A percentile compares a stretch with the other conserved stretches of the same genome.
Conservation (phyloP, 257 asterid genomes). For the Solanum sitiens region DNA sequence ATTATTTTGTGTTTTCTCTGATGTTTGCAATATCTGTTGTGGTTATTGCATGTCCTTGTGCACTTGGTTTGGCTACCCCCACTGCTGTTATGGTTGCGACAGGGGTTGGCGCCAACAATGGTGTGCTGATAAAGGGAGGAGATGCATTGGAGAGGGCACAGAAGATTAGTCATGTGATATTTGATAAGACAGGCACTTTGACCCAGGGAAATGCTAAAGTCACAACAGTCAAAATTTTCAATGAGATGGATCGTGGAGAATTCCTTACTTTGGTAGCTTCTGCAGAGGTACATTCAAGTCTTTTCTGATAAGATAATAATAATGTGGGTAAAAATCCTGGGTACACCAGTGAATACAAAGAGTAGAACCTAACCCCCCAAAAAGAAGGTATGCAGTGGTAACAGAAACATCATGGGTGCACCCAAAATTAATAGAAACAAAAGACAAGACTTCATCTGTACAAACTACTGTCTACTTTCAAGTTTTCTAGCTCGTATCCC, state of each 20-base stretch:
- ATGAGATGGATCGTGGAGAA: slow-evolving; percentile 90
- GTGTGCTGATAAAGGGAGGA: slow-evolving; percentile 97
- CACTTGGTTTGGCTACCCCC: slow-evolving; percentile 99
- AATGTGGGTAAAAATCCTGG: neutral
- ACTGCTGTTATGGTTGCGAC: slow-evolving; percentile 99
- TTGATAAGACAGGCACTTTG: slow-evolving; percentile 95
- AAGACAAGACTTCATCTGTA: neutral
- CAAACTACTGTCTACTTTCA: neutral
- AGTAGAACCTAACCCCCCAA: neutral
- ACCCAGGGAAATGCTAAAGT: slow-evolving; percentile 98
- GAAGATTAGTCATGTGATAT: slow-evolving; percentile 69
- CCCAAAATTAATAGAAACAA: neutral
- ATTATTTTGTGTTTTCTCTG: slow-evolving; percentile 81
- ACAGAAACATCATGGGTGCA: neutral
- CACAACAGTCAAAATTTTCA: slow-evolving; percentile 64
- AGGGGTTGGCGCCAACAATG: slow-evolving; percentile 97
- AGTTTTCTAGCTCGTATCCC: neutral
- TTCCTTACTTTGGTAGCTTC: slow-evolving; percentile 95
- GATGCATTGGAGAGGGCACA: slow-evolving; percentile 96
- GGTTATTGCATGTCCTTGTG: slow-evolving; percentile 97
- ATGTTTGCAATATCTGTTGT: slow-evolving; percentile 96
- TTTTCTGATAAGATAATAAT: neutral
- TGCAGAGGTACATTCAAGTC: slow-evolving; percentile 66
- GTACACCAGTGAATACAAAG: neutral
- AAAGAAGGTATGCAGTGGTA: neutral